Percentiles rank a stretch among this genome's conserved stretches.
Conservation (phyloP, 192 early-diverging fungal species). For the Backusella liffmaniae region DNA sequence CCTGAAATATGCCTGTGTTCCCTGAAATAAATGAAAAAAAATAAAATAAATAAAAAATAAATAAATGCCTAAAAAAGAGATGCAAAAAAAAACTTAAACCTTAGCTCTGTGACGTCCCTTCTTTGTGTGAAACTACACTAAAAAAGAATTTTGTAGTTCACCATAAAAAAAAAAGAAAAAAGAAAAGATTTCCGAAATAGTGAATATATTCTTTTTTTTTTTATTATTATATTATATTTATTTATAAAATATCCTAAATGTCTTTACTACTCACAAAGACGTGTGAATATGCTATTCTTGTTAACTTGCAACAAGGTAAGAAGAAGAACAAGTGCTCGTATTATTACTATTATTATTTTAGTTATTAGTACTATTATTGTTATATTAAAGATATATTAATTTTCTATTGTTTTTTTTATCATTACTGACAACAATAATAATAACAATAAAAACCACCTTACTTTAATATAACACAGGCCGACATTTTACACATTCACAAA, state of each 20-base stretch:
- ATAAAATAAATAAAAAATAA: not conserved
- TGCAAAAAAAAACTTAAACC: not conserved
- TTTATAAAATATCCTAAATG: slow-evolving; percentile 23
- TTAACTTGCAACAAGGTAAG: slow-evolving; percentile 35
- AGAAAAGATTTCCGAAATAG: slow-evolving; percentile 2
- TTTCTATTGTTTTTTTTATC: not conserved
- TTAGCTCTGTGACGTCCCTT: slow-evolving; percentile 2
- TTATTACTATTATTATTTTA: not conserved
- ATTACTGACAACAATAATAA: not conserved
- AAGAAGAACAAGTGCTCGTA: not conserved
- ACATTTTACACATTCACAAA: slow-evolving; percentile 17
- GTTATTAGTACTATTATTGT: not conserved
- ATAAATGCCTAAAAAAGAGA: not conserved
- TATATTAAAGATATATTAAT: not conserved
- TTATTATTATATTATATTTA: not conserved
- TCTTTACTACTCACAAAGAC: slow-evolving; percentile 36
- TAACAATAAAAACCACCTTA: not conserved
- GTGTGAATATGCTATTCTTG: slow-evolving; percentile 39
- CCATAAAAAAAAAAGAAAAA: not conserved
- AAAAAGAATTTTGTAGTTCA: not conserved
- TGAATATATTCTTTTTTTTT: not conserved
- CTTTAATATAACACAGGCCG: slow-evolving; percentile 22
- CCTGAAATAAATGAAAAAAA: not conserved
- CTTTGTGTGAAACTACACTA: not conserved
- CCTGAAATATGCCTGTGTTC: not conserved